Evolutionary conservation across 805 yeast genomes (phyloP), one percentile per base, ranked within the genome.

Genomic region (Crinitomyces ghanaensis): DNA sequence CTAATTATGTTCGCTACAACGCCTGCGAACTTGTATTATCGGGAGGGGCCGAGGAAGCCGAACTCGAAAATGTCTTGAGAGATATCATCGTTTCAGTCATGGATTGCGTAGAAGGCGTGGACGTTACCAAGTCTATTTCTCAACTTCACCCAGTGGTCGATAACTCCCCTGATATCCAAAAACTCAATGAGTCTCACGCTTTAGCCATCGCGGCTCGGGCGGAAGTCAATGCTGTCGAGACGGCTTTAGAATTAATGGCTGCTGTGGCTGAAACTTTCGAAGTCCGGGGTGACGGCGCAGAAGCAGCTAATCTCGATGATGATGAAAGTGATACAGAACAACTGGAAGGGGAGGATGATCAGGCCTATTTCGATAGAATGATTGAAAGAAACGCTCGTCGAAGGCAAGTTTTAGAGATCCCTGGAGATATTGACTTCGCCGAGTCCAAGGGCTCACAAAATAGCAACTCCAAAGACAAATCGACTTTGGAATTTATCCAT

Each of bases 161-260:
- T 29, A 39, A 44, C 28, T 37, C 42, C 4, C n/a, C n/a, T n/a
- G n/a, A n/a, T n/a, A n/a, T n/a, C n/a, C n/a, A n/a, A n/a, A n/a
- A 42, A 22, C 38, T 45, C 28, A 37, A 40, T 15, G 36, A 35
- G 30, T 30, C 42, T 13, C 38, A 44, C 12, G 32, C 37, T 15
- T 16, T 28, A 4, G 45, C 42, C n/a, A 30, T 42, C 9, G 35
- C 27, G 4, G 48, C 46, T 14, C 63, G 68, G 35, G 48, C 56
- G 5, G 49, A 49, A 31, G 55, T 79, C 31, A 77, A 77, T 42
- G 65, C 80, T 3, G 59, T 80, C 15, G 93, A 83, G 45, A 65
- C 77, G 1, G 63, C 79, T 0, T 56, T 86, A 15, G 97, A 88
- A 52, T 53, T 88, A 20, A 61, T 83, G 16, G 73, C 95, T 1